phyloP scores from a whole-genome alignment of 441 rosid species.

The Jatropha podagrica region DNA sequence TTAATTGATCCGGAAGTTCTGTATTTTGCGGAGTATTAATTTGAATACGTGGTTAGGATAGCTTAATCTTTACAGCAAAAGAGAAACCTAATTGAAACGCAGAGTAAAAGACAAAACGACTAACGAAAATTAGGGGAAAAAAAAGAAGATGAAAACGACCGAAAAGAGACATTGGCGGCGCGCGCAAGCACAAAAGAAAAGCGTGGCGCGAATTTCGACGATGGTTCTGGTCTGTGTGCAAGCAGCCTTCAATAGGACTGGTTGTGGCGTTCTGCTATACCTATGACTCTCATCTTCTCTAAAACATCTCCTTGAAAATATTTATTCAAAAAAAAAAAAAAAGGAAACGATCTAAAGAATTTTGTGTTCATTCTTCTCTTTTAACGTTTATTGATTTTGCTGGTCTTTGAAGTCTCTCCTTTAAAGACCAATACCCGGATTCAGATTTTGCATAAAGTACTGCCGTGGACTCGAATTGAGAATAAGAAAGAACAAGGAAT shows the following conservation, averaged over 20 bases:
- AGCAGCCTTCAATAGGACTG: neutral
- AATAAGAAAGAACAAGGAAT: neutral
- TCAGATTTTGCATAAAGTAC: constrained; percentile 4
- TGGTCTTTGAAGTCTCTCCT: neutral
- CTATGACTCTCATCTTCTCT: neutral
- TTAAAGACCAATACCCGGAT: constrained; percentile 24
- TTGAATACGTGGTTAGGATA: too few relatives aligned
- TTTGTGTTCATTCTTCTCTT: neutral
- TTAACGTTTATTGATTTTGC: neutral
- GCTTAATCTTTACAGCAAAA: too few relatives aligned
- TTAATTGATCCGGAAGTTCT: too few relatives aligned
- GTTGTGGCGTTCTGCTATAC: neutral
- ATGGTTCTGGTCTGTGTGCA: neutral
- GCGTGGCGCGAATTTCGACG: constrained; percentile 46
- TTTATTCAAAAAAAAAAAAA: too few relatives aligned
- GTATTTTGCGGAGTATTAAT: too few relatives aligned
- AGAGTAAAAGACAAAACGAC: neutral
- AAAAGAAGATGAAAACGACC: too few relatives aligned
- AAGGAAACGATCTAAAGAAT: too few relatives aligned
- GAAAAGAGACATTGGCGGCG: neutral
- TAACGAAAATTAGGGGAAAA: neutral
- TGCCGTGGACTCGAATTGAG: neutral
- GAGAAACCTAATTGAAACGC: too few relatives aligned
- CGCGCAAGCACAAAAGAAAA: neutral
- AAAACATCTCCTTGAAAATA: neutral